Percentiles rank a stretch among this genome's conserved stretches.
phyloP scores from a whole-genome alignment of 179 eudicot species.

The Drosera spatulata region DNA sequence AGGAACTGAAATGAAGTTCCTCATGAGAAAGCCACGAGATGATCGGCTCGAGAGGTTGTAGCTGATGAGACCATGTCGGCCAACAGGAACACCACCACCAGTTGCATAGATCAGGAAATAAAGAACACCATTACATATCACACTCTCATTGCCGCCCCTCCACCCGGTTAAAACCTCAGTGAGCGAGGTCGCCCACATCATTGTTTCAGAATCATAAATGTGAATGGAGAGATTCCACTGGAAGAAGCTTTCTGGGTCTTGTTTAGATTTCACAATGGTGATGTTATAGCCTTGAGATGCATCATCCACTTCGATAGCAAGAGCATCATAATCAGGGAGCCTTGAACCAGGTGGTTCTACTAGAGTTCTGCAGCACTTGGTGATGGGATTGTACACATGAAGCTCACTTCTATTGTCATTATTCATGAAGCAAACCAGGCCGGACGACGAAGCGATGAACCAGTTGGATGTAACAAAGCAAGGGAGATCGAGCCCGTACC shows the following conservation, averaged over 20 bases:
- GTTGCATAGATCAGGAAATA: conserved; percentile 72
- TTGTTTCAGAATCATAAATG: conserved; percentile 41
- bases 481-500: conserved; percentile 74
- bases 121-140: conserved; percentile 55
- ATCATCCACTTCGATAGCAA: conserved; percentile 53
- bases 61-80: conserved; percentile 58
- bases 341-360: conserved; percentile 42
- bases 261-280: conserved; percentile 67
- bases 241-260: conserved; percentile 46
- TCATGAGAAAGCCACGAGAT: conserved; percentile 28
- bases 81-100: conserved; percentile 35
- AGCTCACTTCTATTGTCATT: conserved; percentile 19
- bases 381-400: conserved; percentile 62
- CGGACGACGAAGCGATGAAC: conserved; percentile 61
- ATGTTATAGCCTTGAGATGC: conserved; percentile 34
- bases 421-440: too few relatives aligned
- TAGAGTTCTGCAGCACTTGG: conserved; percentile 30
- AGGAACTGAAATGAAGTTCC: conserved; percentile 50
- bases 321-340: conserved; percentile 56
- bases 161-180: conserved; percentile 56
- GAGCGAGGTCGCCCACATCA: conserved; percentile 43
- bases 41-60: conserved; percentile 35
- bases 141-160: conserved; percentile 77
- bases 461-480: conserved; percentile 55
- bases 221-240: conserved; percentile 74